These are phyloP conservation scores for Mangifera indica DNA, from an alignment of 345 rosid genomes.

Conservation along the genomic window DNA sequence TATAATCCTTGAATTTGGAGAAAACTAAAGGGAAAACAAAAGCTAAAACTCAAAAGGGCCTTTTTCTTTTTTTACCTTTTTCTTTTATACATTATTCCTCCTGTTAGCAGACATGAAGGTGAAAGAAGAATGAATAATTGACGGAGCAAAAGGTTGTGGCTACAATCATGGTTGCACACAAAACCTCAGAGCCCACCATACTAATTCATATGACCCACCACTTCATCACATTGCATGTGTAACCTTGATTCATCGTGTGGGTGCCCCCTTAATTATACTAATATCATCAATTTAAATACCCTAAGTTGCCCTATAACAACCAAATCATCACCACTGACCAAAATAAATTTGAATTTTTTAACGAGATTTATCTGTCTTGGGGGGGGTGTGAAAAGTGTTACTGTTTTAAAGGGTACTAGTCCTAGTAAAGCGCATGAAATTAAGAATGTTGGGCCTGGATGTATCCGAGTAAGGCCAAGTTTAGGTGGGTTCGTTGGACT, in stretches of 20 bases:
- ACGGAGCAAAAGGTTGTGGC: conserved; percentile 18
- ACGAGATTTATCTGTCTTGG: no score
- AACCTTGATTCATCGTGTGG: background rate
- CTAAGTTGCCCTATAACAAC: background rate
- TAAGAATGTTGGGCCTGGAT: background rate
- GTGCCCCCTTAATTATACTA: background rate
- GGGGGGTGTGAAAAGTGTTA: background rate
- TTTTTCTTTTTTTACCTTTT: background rate
- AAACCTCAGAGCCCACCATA: conserved; percentile 31
- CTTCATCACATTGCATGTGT: no score
- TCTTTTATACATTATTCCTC: background rate
- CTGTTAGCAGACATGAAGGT: background rate
- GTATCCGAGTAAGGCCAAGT: background rate
- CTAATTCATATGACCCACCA: background rate
- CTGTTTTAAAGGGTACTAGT: background rate
- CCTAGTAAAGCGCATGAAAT: background rate
- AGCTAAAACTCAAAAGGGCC: conserved; percentile 6
- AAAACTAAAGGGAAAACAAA: background rate
- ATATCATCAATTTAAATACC: background rate
- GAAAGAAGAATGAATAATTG: conserved; percentile 21
- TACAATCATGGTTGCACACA: conserved; percentile 18
- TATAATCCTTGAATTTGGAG: background rate
- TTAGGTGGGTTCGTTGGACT: background rate
- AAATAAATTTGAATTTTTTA: conserved; percentile 6
- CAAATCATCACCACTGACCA: background rate